Evolutionary conservation across 768 basidiomycete genomes (phyloP).

Genomic region (Gelatoporia subvermispora): DNA sequence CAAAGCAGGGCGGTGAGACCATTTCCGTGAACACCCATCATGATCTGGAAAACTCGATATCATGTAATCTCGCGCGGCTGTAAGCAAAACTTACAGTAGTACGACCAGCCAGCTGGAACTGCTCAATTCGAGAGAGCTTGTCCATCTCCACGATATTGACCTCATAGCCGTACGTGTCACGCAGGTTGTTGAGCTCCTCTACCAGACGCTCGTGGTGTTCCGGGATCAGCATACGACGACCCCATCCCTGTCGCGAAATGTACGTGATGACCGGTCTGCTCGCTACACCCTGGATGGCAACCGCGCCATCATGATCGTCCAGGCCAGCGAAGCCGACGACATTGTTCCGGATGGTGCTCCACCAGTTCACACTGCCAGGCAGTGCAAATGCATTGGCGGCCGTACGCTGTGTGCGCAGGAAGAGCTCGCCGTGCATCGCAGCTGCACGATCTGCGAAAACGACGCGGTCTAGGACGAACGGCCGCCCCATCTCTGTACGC

Average conservation of each 20-base stretch:
- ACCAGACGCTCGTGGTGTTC: slow-evolving; percentile 80
- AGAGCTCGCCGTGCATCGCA: slow-evolving; percentile 68
- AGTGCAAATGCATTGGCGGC: slow-evolving; percentile 73
- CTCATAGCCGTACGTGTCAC: slow-evolving; percentile 73
- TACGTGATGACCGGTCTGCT: slow-evolving; percentile 85
- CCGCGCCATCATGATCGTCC: slow-evolving; percentile 40
- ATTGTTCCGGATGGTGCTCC: slow-evolving; percentile 70
- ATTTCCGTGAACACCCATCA: slow-evolving; percentile 95
- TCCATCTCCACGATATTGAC: slow-evolving; percentile 87
- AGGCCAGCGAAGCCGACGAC: slow-evolving; percentile 66
- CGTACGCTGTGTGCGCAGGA: slow-evolving; percentile 65
- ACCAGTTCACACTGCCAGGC: slow-evolving; percentile 78
- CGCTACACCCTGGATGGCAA: slow-evolving; percentile 25
- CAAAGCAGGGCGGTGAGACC: slow-evolving; percentile 84
- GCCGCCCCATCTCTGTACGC: slow-evolving; percentile 59
- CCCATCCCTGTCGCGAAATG: slow-evolving; percentile 86
- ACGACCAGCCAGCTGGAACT: slow-evolving; percentile 73
- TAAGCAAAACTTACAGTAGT: slow-evolving; percentile 62
- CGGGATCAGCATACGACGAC: slow-evolving; percentile 70
- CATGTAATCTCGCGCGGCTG: neutral
- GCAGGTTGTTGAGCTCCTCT: slow-evolving; percentile 61
- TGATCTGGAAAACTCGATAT: slow-evolving; percentile 50
- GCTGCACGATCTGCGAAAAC: slow-evolving; percentile 84
- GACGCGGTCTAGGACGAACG: slow-evolving; percentile 83
- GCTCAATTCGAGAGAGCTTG: slow-evolving; percentile 72